Evolutionary conservation across 192 early-diverging fungal genomes (phyloP), one percentile per base, ranked within the genome.

Genomic region (Backusella tuberculispora): DNA sequence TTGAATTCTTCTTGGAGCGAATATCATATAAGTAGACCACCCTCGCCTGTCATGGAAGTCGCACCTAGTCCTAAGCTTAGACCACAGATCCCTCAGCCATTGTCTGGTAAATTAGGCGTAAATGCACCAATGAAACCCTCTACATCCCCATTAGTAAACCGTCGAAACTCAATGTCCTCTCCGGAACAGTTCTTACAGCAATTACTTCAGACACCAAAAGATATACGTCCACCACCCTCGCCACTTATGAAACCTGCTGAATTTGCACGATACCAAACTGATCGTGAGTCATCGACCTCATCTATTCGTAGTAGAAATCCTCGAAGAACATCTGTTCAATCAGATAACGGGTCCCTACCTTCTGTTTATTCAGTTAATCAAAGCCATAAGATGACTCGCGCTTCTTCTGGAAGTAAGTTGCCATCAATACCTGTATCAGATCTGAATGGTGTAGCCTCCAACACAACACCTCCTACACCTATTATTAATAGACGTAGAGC

Each of bases 241-340:
- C 66, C 65, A 9, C 21, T 56, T 2, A 69, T 75, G 67, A 47
- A 67, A 14, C 74, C 66, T 9, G 45, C 42, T 19, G 77, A 78
- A 1, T 78, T 74, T 41, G 29, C 65, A 26, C 46, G 67, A 13
- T 73, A 74, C 45, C 73, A 74, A 6, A 44, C 42, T 5, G 77
- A 78, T 9, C 68, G 73, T 26, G 77, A 78, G 14, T 76, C 74
- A 42, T 76, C 74, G 1, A 76, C 75, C 13, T 76, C 79, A 1
- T 75, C 74, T 1, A 76, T 78, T 53, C 64, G 45, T 13, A 77
- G 76, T 56, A 21, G 66, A 40, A 72, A 76, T 63, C 43, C 67
- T n/a, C 70, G 78, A 29, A 24, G 78, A 26, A 76, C 78, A 34
- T 80, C 78, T 3, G 38, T 80, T 40, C 71, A 71, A 46, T 80